phyloP scores from a whole-genome alignment of 1,284 basidiomycete species.

The Tetrapyrgos nigripes region DNA sequence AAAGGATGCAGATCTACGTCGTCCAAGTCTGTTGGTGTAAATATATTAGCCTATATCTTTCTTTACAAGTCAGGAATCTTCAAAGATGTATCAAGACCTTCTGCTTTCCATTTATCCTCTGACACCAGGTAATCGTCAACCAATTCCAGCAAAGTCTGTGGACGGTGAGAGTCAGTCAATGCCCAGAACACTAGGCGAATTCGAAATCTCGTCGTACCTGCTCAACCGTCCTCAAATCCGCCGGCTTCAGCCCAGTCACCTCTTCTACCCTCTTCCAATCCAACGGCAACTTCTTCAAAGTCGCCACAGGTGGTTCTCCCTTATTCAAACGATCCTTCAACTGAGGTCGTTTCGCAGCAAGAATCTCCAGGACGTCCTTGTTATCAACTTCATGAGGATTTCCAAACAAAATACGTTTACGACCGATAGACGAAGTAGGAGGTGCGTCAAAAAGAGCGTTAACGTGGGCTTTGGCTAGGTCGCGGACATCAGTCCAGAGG shows the following conservation, averaged over 20 bases:
- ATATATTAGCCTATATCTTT: too few species aligned
- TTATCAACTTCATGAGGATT: slow-evolving; percentile 15
- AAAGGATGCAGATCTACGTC: too few species aligned
- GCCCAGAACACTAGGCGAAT: neutral
- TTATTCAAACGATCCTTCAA: slow-evolving; percentile 17
- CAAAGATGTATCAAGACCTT: slow-evolving; percentile 1
- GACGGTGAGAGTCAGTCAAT: neutral
- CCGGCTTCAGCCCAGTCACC: slow-evolving; percentile 11
- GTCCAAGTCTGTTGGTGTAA: too few species aligned
- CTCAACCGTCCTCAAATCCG: slow-evolving; percentile 6
- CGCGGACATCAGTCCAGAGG: slow-evolving; percentile 20
- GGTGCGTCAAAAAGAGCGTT: slow-evolving; percentile 18
- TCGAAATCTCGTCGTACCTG: too few species aligned
- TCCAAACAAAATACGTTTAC: slow-evolving; percentile 18
- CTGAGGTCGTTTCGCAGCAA: slow-evolving; percentile 17
- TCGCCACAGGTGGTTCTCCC: slow-evolving; percentile 4
- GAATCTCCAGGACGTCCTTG: slow-evolving; percentile 5
- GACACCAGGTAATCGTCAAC: slow-evolving; percentile 15
- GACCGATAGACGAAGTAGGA: slow-evolving; percentile 12
- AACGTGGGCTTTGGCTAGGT: slow-evolving; percentile 22
- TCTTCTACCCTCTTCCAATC: slow-evolving; percentile 16
- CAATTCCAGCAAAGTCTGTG: slow-evolving; percentile 14
- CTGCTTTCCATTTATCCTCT: slow-evolving; percentile 15
- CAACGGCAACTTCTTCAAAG: slow-evolving; percentile 2
- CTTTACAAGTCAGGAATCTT: too few species aligned